Evolutionary conservation across 495 filamentous ascomycete genomes (phyloP).

Genomic region (Neurospora terricola): DNA sequence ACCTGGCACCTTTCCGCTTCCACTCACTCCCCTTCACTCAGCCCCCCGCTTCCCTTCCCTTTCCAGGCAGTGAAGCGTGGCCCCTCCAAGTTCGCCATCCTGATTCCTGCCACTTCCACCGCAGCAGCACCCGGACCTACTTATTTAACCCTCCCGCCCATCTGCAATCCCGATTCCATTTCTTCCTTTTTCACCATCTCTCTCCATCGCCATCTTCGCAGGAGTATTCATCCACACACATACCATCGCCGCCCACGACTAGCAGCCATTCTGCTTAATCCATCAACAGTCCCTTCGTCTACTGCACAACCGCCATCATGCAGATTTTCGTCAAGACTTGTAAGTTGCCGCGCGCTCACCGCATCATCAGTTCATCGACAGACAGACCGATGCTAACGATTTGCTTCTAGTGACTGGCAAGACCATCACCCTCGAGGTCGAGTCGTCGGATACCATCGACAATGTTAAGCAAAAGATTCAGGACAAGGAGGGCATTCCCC

Average conservation of each 20-base stretch:
- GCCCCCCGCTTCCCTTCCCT: neutral
- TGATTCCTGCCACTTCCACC: conserved; percentile 27
- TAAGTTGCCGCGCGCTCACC: conserved; percentile 42
- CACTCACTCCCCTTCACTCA: neutral
- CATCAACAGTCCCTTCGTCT: neutral
- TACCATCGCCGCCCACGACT: conserved; percentile 2
- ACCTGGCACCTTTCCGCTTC: neutral
- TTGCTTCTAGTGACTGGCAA: conserved; percentile 71
- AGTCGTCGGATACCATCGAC: conserved; percentile 96
- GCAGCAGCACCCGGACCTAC: conserved; percentile 25
- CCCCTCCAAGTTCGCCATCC: conserved; percentile 9
- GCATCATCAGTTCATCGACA: neutral
- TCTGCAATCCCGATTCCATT: conserved; percentile 1
- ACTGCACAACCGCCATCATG: conserved; percentile 43
- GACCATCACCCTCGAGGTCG: conserved; percentile 99
- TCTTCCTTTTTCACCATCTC: conserved; percentile 4
- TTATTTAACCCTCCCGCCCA: conserved; percentile 16
- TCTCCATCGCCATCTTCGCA: conserved; percentile 20
- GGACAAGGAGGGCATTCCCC: conserved; percentile 98
- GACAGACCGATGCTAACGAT: conserved; percentile 15
- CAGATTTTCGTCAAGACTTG: conserved; percentile 98
- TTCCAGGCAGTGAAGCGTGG: neutral
- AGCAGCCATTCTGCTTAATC: conserved; percentile 4
- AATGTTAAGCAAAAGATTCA: conserved; percentile 99
- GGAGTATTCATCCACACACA: conserved; percentile 11